Conservation (phyloP, 2,329 filamentous ascomycete species). For the Aspergillus amoenus region DNA sequence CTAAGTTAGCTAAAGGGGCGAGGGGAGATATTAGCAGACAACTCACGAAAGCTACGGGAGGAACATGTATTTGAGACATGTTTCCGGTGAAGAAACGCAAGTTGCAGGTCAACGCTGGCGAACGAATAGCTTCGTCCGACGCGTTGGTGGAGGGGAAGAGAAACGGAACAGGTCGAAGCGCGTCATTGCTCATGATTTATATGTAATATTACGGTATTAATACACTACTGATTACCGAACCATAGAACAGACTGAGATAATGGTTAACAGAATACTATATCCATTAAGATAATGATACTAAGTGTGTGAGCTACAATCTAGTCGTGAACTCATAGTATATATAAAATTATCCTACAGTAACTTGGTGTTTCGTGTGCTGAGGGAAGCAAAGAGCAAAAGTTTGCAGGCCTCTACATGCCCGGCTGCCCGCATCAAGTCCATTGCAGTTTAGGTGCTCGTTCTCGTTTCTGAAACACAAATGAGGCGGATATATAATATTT, state of each 20-base stretch:
- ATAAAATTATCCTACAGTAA: background rate
- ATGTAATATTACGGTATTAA: constrained; percentile 1
- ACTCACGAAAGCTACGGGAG: constrained; percentile 37
- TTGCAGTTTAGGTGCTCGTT: background rate
- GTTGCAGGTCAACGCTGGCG: background rate
- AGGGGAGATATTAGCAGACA: background rate
- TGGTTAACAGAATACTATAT: background rate
- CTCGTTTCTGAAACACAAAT: background rate
- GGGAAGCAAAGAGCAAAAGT: background rate
- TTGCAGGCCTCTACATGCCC: background rate
- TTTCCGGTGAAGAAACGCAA: background rate
- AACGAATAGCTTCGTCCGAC: background rate
- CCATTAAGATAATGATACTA: background rate
- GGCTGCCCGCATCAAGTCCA: background rate
- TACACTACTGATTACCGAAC: background rate
- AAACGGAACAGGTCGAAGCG: background rate
- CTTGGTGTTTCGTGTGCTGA: background rate
- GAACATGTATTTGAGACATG: constrained; percentile 28
- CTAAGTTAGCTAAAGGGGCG: too few species aligned
- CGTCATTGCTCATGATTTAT: background rate
- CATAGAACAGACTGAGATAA: background rate
- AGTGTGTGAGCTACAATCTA: too few species aligned
- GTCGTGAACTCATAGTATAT: background rate
- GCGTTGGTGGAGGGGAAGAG: background rate
- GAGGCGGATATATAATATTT: background rate